phyloP scores from a whole-genome alignment of 2,329 filamentous ascomycete genomes.

The Simplicillium sp. region DNA sequence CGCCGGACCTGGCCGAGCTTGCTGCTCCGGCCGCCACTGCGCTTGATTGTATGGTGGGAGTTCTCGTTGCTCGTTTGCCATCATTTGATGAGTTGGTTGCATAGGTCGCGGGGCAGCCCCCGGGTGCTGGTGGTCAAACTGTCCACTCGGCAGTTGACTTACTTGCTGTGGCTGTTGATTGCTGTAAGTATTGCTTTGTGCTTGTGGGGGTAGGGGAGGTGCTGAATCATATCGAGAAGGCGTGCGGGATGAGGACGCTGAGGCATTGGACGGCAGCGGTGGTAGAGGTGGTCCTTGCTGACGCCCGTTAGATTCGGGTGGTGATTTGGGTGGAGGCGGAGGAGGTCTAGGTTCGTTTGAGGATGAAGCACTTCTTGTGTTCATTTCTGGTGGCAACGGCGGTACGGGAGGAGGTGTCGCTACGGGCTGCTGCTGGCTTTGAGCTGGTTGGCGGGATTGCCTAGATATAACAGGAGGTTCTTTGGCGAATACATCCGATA shows the following conservation, averaged over 20 bases:
- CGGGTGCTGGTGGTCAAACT: not conserved
- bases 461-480: conserved; percentile 84
- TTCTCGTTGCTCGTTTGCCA: not conserved
- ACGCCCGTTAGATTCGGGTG: conserved; percentile 8
- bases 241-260: conserved; percentile 9
- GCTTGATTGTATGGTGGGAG: conserved; percentile 14
- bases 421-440: conserved; percentile 17
- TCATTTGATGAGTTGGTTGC: not conserved
- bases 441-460: conserved; percentile 39
- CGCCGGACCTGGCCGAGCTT: conserved; percentile 10
- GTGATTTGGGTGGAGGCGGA: conserved; percentile 46
- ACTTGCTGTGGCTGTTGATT: conserved; percentile 1
- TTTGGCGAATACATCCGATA: conserved; percentile 84
- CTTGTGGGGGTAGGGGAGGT: conserved; percentile 32
- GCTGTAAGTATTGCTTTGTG: conserved; percentile 6
- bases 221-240: conserved; percentile 37
- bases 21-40: conserved; percentile 10
- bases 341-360: conserved; percentile 28
- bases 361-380: conserved; percentile 26
- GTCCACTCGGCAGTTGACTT: not conserved
- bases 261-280: conserved; percentile 15
- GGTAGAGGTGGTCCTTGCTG: conserved; percentile 16
- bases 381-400: conserved; percentile 58
- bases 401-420: conserved; percentile 57
- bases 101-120: not conserved